Conservation (phyloP, 2,329 filamentous ascomycete genomes). For the Penicillium sp. region DNA sequence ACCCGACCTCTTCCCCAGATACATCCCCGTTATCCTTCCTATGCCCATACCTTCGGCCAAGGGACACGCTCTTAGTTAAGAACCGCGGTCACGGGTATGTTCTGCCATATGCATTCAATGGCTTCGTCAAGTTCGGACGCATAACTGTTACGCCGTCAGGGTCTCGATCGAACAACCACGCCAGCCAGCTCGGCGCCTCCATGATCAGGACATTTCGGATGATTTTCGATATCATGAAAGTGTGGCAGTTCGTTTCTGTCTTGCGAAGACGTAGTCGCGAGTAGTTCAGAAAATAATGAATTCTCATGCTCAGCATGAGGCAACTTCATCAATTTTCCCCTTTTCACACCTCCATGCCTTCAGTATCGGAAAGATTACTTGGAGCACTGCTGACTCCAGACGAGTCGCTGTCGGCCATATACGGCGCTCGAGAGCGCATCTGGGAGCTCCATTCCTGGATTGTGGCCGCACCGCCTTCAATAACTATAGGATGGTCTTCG, state of each 20-base stretch:
- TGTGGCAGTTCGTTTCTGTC: neutral
- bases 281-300: neutral
- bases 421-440: constrained; percentile 37
- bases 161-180: neutral
- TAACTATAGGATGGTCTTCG: constrained; percentile 72
- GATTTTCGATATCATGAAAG: neutral
- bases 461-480: constrained; percentile 77
- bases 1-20: neutral
- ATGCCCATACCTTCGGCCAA: neutral
- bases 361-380: constrained; percentile 45
- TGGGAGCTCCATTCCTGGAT: constrained; percentile 67
- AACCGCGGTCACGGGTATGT: neutral
- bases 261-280: constrained; percentile 1
- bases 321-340: neutral
- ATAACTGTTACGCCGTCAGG: neutral
- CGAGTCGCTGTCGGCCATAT: constrained; percentile 38
- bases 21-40: neutral
- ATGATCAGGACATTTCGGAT: neutral
- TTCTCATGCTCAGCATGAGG: neutral
- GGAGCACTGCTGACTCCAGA: constrained; percentile 47
- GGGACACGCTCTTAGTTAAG: neutral
- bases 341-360: constrained; percentile 42
- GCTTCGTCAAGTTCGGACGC: neutral
- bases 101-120: neutral
- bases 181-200: neutral